Evolutionary conservation across 495 filamentous ascomycete genomes (phyloP), one percentile per base, ranked within the genome.

Genomic region (Massariosphaeria phaeospora): DNA sequence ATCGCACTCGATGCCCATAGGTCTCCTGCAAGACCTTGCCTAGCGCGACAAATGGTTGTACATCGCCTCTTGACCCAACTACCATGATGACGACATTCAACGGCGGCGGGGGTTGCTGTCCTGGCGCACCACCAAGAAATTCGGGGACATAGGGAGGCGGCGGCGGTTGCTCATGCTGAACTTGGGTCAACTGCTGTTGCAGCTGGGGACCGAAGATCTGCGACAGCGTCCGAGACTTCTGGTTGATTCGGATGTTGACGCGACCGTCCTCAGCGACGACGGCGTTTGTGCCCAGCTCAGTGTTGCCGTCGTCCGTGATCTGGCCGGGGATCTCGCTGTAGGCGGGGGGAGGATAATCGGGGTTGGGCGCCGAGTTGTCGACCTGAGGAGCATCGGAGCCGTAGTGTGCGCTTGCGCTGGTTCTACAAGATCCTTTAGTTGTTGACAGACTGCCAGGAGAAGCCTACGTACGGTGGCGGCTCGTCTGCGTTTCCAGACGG

Each of bases 191-290:
- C 52, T 87, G 84, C 44, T 72, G 76, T 43, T 77, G 71, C 40
- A 90, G 67, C 31, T 84, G 79, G 0, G 86, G 84, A 0, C 75
- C 79, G 15, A 90, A 70, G 25, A 93, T 69, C 26, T 79, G 75
- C 8, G 84, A 79, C 0, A 95, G 64, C 29, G 78, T 75, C 23
- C 76, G 68, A 53, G 78, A 79, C 61, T 80, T 81, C 59, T 87
- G 76, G 55, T 81, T 79, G 66, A 90, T 85, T 51, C 83, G 81
- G 70, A 91, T 89, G 58, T 88, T 78, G 55, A 89, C 75, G 27
- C 86, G 82, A 13, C 85, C 86, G 69, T 87, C 84, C 57, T 77
- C 79, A 75, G 72, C 69, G 36, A 83, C 65, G 17, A 66, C 66
- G 4, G 79, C 79, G 46, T 73, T 70, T 6, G 80, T 79, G 55